Evolutionary conservation across 768 basidiomycete species (phyloP).

Genomic region (Flagelloscypha sp.): DNA sequence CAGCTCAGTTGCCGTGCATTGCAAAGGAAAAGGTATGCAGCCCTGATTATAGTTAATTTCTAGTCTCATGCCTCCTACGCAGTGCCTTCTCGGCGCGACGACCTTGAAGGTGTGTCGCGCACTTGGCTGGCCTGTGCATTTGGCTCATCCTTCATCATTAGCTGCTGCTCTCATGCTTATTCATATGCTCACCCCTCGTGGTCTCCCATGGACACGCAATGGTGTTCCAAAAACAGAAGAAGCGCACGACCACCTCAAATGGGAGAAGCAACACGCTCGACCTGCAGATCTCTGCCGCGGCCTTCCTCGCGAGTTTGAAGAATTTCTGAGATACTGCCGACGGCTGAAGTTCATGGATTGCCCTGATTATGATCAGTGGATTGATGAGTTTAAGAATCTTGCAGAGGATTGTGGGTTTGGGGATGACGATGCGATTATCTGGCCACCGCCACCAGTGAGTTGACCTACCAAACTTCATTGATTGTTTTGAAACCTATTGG

Average conservation of each 20-base stretch:
- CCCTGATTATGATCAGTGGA: constrained; percentile 64
- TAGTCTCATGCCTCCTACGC: constrained; percentile 13
- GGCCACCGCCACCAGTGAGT: constrained; percentile 50
- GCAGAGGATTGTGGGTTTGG: constrained; percentile 52
- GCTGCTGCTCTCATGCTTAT: constrained; percentile 73
- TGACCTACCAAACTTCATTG: constrained; percentile 18
- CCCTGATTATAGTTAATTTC: constrained; percentile 5
- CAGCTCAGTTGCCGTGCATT: constrained; percentile 68
- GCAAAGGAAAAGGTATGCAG: constrained; percentile 57
- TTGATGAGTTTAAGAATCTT: constrained; percentile 55
- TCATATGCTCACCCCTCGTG: constrained; percentile 68
- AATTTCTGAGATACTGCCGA: constrained; percentile 66
- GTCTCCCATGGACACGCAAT: constrained; percentile 71
- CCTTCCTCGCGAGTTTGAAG: constrained; percentile 65
- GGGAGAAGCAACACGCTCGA: constrained; percentile 50
- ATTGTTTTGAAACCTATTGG: constrained; percentile 4
- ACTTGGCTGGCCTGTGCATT: no score
- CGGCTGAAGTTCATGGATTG: constrained; percentile 58
- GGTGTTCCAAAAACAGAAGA: constrained; percentile 67
- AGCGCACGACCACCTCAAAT: constrained; percentile 55
- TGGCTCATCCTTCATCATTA: no score
- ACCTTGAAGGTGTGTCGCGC: no score
- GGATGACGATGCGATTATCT: constrained; percentile 54
- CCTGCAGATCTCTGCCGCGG: constrained; percentile 65
- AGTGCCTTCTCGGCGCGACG: constrained; percentile 77